Percentiles rank a stretch among this genome's conserved stretches.
These are phyloP conservation scores for Byssothecium circinans DNA, from an alignment of 2,329 filamentous ascomycete genomes.

Conservation along the genomic window DNA sequence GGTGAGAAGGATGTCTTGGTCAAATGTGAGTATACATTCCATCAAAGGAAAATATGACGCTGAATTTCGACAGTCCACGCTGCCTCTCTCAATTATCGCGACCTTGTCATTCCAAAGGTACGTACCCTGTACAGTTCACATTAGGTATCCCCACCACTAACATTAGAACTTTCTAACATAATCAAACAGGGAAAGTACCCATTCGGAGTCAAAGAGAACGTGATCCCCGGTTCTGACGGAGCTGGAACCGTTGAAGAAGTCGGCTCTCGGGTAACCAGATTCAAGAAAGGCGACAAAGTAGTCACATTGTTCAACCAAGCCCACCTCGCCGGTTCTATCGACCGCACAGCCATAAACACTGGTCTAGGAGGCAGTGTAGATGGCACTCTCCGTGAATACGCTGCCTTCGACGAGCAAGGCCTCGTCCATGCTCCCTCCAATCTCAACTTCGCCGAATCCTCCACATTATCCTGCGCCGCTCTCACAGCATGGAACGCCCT, in stretches of 20 bases:
- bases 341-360: constrained; percentile 45
- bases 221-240: constrained; percentile 55
- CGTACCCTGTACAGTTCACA: too few species aligned
- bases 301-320: constrained; percentile 33
- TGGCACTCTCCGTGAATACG: constrained; percentile 69
- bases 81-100: constrained; percentile 54
- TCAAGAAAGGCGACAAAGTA: constrained; percentile 51
- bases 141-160: too few species aligned
- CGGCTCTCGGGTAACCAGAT: constrained; percentile 58
- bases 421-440: constrained; percentile 65
- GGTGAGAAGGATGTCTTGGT: constrained; percentile 74
- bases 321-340: constrained; percentile 56
- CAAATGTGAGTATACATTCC: constrained; percentile 49
- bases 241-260: constrained; percentile 56
- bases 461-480: constrained; percentile 51
- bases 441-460: constrained; percentile 51
- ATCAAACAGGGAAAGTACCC: constrained; percentile 49
- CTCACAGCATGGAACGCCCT: constrained; percentile 57
- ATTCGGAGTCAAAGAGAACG: constrained; percentile 44
- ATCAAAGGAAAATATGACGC: neutral
- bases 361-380: constrained; percentile 70
- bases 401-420: constrained; percentile 66
- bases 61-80: constrained; percentile 46
- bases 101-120: constrained; percentile 51
- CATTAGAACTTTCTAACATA: too few species aligned